These are phyloP conservation scores for Cryptococcus sp. DNA, from an alignment of 1,284 basidiomycete species.

Conservation along the genomic window DNA sequence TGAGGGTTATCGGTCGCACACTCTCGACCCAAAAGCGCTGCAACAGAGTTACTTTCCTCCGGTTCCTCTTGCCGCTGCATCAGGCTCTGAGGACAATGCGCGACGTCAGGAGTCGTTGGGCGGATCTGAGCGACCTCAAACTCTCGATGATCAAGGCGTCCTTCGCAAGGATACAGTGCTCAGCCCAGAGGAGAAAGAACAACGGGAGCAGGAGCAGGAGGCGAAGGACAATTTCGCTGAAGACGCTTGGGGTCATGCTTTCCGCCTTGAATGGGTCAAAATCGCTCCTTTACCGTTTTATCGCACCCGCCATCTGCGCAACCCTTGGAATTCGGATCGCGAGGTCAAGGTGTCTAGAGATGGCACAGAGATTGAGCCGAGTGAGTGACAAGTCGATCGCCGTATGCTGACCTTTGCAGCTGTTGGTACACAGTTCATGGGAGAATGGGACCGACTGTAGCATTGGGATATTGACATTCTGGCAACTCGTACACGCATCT, in stretches of 20 bases:
- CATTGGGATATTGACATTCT: conserved; percentile 4
- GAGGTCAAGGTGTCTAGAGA: conserved; percentile 91
- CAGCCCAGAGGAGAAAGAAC: conserved; percentile 17
- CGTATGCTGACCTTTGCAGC: conserved; percentile 25
- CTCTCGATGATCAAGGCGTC: conserved; percentile 34
- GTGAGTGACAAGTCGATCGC: conserved; percentile 31
- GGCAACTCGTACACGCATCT: conserved; percentile 18
- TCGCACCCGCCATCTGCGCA: conserved; percentile 75
- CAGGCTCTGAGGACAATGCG: conserved; percentile 9
- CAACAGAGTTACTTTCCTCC: conserved; percentile 24
- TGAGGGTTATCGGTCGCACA: conserved; percentile 24
- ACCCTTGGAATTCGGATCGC: conserved; percentile 88
- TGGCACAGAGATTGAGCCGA: conserved; percentile 86
- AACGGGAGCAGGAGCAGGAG: conserved; percentile 8
- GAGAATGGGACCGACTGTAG: conserved; percentile 66
- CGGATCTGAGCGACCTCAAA: conserved; percentile 17
- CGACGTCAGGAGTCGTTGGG: conserved; percentile 27
- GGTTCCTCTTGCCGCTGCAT: conserved; percentile 12
- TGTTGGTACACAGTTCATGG: conserved; percentile 71
- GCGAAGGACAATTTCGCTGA: conserved; percentile 26
- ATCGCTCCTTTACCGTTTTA: conserved; percentile 74
- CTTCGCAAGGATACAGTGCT: conserved; percentile 40
- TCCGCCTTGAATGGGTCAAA: conserved; percentile 82
- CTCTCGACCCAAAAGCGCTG: conserved; percentile 40
- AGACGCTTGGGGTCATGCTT: conserved; percentile 66